Base-by-base conservation (phyloP, 176 grass and related monocot genomes). In the Oryza longistaminata region DNA sequence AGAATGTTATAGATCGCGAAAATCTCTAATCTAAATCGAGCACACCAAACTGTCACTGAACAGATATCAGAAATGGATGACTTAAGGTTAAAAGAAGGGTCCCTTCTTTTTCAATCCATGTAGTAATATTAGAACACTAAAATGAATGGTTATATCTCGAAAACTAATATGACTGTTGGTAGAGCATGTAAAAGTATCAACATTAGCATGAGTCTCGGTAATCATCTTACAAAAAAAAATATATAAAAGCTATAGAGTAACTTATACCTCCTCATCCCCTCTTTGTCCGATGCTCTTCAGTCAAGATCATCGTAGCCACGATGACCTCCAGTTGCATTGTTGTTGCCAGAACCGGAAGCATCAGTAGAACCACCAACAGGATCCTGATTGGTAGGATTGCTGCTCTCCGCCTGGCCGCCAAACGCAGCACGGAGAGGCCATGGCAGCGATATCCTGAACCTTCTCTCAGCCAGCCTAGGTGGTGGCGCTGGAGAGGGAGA, bases 391-490 rank as follows among this genome's bases (percentile, higher is more conserved):
- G 25, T 64, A 44, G 76, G 77, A 82, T 83, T 80, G 71, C 90
- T 86, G 80, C 27, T 82, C 74, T 92, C 93, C 0, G 82, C 74
- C 49, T 83, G 87, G 21, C 4, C 14, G 15, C 66, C 93, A 3
- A 90, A 83, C 7, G 82, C 83, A 4, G 85, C 85, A 19, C 90
- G 90, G 58, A 90, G 72, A 60, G 93, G 76, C 93, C 85, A 92
- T 3, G 96, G 93, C 82, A 98, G 84, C 4, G 96, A 98, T 83
- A 98, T 94, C 93, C 96, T 95, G 81, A 98, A 92, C 91, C 96
- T 95, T 76, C 96, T 91, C 82, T 97, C 85, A 3, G 84, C 64
- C 15, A 70, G 70, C 82, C 95, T 93, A 0, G 88, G 82, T 11
- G 85, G 71, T 61, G 70, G 27, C 24, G 50, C 81, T 11, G 62